Evolutionary conservation across 352 stramenopile species (phyloP).

Genomic region (Blastocystis sp.): DNA sequence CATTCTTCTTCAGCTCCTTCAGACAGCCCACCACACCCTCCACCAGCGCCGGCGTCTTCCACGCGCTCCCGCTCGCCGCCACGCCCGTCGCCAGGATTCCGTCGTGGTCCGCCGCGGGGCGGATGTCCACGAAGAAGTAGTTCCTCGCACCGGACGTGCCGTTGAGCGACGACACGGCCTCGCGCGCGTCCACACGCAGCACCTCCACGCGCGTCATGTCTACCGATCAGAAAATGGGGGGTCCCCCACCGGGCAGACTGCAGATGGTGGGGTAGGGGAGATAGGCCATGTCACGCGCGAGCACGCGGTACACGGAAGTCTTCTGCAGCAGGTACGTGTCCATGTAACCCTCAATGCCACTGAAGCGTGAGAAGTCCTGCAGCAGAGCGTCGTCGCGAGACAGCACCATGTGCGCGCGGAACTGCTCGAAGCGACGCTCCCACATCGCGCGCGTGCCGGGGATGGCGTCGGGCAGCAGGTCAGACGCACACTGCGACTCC

Average conservation of each 20-base stretch:
- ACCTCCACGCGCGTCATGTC: not conserved
- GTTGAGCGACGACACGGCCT: slow-evolving; percentile 35
- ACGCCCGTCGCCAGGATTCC: slow-evolving; percentile 35
- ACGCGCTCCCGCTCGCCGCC: not conserved
- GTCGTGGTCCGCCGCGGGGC: not conserved
- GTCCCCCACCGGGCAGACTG: not conserved
- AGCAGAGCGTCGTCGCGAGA: not conserved
- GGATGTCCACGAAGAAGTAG: slow-evolving; percentile 52
- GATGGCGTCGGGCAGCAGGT: not conserved
- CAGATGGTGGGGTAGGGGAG: not conserved
- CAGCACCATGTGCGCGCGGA: slow-evolving; percentile 7
- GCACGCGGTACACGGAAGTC: not conserved
- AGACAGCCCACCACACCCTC: slow-evolving; percentile 29
- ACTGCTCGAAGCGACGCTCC: not conserved
- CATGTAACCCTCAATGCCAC: not conserved
- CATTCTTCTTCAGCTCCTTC: not conserved
- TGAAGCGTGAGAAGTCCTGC: not conserved
- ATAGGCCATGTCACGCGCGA: slow-evolving; percentile 8
- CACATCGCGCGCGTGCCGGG: not conserved
- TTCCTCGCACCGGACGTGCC: not conserved
- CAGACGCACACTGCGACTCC: slow-evolving; percentile 26
- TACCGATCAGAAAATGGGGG: not conserved
- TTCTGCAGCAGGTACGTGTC: not conserved
- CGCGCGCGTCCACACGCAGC: slow-evolving; percentile 6
- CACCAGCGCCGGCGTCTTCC: slow-evolving; percentile 27